Evolutionary conservation across 1,284 basidiomycete genomes (phyloP).

Genomic region (Leccinum fuscescens): DNA sequence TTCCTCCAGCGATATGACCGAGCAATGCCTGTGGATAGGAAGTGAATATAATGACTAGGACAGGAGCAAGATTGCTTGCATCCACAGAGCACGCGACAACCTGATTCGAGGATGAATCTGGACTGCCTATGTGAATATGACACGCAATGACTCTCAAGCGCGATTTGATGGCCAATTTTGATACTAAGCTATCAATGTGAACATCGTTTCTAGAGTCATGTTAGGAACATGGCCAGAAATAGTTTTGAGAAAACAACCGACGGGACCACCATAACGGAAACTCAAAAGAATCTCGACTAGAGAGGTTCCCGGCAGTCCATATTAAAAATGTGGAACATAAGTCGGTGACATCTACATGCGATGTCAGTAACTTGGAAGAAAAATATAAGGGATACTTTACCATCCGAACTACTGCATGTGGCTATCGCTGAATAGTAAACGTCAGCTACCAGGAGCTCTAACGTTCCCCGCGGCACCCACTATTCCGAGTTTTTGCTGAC

Average conservation of each 20-base stretch:
- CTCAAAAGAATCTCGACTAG: background rate
- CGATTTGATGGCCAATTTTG: slow-evolving; percentile 18
- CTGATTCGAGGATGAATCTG: slow-evolving; percentile 36
- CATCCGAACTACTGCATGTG: slow-evolving; percentile 24
- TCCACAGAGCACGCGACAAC: slow-evolving; percentile 38
- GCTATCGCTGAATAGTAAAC: slow-evolving; percentile 15
- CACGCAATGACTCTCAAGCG: slow-evolving; percentile 25
- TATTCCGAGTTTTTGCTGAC: slow-evolving; percentile 21
- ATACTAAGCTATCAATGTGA: slow-evolving; percentile 16
- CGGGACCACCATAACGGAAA: slow-evolving; percentile 24
- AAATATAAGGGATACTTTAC: slow-evolving; percentile 6
- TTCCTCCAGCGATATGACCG: slow-evolving; percentile 30
- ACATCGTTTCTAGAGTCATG: slow-evolving; percentile 13
- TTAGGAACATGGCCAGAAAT: slow-evolving; percentile 1
- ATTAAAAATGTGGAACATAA: slow-evolving; percentile 24
- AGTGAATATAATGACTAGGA: slow-evolving; percentile 11
- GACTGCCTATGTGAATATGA: slow-evolving; percentile 15
- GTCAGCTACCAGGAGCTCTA: slow-evolving; percentile 3
- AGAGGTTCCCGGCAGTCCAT: slow-evolving; percentile 15
- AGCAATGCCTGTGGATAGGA: slow-evolving; percentile 28
- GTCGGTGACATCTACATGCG: slow-evolving; percentile 17
- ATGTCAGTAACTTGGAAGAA: slow-evolving; percentile 8
- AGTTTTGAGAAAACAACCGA: slow-evolving; percentile 10
- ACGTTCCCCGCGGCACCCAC: slow-evolving; percentile 15
- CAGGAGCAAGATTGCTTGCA: slow-evolving; percentile 28